Percentiles rank a stretch among this genome's conserved stretches.
These are phyloP conservation scores for Cnidoscolus chayamansa DNA, from an alignment of 441 rosid genomes.

Conservation along the genomic window DNA sequence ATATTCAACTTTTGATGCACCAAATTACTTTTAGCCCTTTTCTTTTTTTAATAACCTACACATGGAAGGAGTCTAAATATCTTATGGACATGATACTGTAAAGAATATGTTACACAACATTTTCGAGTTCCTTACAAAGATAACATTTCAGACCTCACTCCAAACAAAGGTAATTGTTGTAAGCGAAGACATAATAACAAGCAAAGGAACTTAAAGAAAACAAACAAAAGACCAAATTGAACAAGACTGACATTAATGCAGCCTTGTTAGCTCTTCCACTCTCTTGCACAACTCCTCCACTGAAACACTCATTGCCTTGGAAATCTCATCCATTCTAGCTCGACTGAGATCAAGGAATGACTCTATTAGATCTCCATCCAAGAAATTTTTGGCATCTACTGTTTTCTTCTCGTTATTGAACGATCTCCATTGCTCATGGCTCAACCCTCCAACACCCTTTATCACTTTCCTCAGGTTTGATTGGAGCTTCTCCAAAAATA, in stretches of 20 bases:
- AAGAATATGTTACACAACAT: neutral
- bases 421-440: conserved; percentile 95
- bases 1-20: too few relatives aligned
- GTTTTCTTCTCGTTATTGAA: conserved; percentile 89
- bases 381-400: conserved; percentile 64
- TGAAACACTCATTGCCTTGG: conserved; percentile 58
- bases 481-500: conserved; percentile 81
- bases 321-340: conserved; percentile 74
- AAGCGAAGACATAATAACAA: neutral
- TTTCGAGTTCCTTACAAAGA: neutral
- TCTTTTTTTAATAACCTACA: too few relatives aligned
- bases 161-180: neutral
- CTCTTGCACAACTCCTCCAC: conserved; percentile 87
- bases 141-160: neutral
- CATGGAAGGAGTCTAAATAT: too few relatives aligned
- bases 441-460: conserved; percentile 87
- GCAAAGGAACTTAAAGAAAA: neutral
- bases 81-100: neutral
- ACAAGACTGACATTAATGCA: conserved; percentile 50
- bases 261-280: conserved; percentile 83
- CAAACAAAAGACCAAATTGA: neutral
- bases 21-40: too few relatives aligned
- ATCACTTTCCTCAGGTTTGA: conserved; percentile 76
- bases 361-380: conserved; percentile 91
- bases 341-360: conserved; percentile 81